These are phyloP conservation scores for Saccharomyces kudriavzevii DNA, from an alignment of 805 yeast species.

Conservation along the genomic window DNA sequence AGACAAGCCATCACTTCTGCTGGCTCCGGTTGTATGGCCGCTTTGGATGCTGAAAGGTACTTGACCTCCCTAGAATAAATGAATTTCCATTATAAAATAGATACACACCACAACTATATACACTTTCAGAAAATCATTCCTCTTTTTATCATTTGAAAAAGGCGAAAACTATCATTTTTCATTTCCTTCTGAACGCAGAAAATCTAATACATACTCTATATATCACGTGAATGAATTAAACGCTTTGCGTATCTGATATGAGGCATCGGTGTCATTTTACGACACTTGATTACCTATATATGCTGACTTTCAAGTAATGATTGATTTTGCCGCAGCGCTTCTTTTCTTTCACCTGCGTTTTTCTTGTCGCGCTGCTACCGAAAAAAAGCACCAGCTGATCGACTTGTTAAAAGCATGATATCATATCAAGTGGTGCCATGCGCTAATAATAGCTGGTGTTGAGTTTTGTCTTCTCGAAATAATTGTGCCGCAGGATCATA, in stretches of 20 bases:
- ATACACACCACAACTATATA: not conserved
- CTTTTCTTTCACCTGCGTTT: not conserved
- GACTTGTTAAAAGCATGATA: not conserved
- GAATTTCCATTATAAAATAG: not conserved
- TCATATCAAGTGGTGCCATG: not conserved
- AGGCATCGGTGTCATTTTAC: not conserved
- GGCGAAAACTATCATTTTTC: not conserved
- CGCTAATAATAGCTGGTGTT: not conserved
- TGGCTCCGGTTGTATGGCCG: constrained; percentile 99
- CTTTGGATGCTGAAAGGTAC: constrained; percentile 84
- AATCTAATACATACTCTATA: not conserved
- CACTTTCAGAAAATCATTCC: not conserved
- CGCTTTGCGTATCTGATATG: not conserved
- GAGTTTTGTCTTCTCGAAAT: not conserved
- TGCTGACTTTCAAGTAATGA: not conserved
- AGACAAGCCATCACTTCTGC: constrained; percentile 99
- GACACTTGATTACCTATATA: not conserved
- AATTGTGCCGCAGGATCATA: not conserved
- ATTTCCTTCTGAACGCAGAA: not conserved
- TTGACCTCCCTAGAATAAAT: constrained; percentile 49
- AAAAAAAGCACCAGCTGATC: not conserved
- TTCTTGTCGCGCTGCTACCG: not conserved
- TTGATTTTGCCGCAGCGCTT: not conserved
- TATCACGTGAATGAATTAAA: not conserved
- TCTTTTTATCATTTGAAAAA: not conserved